phyloP scores from a whole-genome alignment of 352 stramenopile genomes.

The Phytophthora quininea region DNA sequence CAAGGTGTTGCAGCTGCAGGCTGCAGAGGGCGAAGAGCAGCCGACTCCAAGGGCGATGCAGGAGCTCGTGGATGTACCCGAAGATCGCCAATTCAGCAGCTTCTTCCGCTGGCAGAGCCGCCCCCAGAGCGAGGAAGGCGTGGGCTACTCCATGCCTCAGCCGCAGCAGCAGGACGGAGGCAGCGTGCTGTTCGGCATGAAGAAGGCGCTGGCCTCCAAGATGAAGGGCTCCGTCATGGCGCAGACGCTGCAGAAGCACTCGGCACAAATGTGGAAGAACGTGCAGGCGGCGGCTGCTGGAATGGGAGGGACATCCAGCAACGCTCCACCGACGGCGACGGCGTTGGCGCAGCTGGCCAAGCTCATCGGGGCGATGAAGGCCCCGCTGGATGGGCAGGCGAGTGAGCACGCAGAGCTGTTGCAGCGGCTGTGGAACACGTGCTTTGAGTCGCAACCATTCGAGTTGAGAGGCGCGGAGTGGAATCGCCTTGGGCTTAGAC shows the following conservation, averaged over 20 bases:
- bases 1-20: constrained; percentile 80
- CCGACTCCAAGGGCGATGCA: constrained; percentile 15
- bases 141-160: constrained; percentile 23
- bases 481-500: constrained; percentile 67
- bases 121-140: constrained; percentile 9
- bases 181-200: constrained; percentile 72
- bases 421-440: constrained; percentile 68
- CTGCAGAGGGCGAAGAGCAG: constrained; percentile 6
- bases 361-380: constrained; percentile 67
- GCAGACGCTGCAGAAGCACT: constrained; percentile 78
- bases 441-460: constrained; percentile 73
- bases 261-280: constrained; percentile 77
- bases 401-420: constrained; percentile 78
- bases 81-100: constrained; percentile 67
- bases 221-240: constrained; percentile 77
- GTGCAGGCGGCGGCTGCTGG: constrained; percentile 43
- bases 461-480: constrained; percentile 49
- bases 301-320: constrained; percentile 24
- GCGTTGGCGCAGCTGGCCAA: constrained; percentile 73
- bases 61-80: constrained; percentile 57
- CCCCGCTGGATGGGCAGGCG: constrained; percentile 57
- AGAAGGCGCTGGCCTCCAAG: constrained; percentile 82
- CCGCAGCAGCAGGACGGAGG: constrained; percentile 52
- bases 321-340: constrained; percentile 58
- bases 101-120: constrained; percentile 66